Conservation (phyloP, 768 basidiomycete genomes). For the Macrocybe gigantea region DNA sequence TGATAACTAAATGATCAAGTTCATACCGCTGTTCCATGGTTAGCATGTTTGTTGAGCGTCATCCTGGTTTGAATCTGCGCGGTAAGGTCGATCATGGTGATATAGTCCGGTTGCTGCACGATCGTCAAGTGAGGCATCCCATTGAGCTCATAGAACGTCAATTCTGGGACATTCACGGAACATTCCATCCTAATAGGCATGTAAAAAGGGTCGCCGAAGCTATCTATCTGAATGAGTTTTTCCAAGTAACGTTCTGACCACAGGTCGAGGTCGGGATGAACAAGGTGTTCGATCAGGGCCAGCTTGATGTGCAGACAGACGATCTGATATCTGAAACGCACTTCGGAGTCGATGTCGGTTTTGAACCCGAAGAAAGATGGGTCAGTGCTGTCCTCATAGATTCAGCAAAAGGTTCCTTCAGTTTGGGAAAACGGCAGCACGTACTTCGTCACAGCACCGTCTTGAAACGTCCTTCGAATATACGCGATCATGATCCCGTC, state of each 20-base stretch:
- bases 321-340: slow-evolving; percentile 39
- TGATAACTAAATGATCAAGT: too few species aligned
- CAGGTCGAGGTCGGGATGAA: slow-evolving; percentile 33
- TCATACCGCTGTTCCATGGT: too few species aligned
- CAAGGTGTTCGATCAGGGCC: slow-evolving; percentile 34
- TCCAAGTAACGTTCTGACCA: slow-evolving; percentile 20
- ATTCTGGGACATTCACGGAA: background rate
- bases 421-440: slow-evolving; percentile 1
- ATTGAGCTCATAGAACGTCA: slow-evolving; percentile 38
- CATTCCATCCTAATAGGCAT: too few species aligned
- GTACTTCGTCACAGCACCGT: slow-evolving; percentile 12
- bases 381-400: slow-evolving; percentile 23
- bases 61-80: slow-evolving; percentile 17
- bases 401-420: slow-evolving; percentile 6
- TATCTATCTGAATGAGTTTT: too few species aligned
- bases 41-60: too few species aligned
- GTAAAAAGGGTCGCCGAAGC: too few species aligned
- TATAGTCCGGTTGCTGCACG: slow-evolving; percentile 32
- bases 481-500: slow-evolving; percentile 55
- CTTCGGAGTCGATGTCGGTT: slow-evolving; percentile 34
- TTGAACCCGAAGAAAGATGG: slow-evolving; percentile 29
- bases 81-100: slow-evolving; percentile 36
- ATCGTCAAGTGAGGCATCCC: slow-evolving; percentile 35
- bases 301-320: slow-evolving; percentile 36
- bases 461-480: slow-evolving; percentile 30